A percentile compares a stretch with the other conserved stretches of the same genome.
Conservation (phyloP, 163 green algal species). For the Coccomyxa subellipsoidea region DNA sequence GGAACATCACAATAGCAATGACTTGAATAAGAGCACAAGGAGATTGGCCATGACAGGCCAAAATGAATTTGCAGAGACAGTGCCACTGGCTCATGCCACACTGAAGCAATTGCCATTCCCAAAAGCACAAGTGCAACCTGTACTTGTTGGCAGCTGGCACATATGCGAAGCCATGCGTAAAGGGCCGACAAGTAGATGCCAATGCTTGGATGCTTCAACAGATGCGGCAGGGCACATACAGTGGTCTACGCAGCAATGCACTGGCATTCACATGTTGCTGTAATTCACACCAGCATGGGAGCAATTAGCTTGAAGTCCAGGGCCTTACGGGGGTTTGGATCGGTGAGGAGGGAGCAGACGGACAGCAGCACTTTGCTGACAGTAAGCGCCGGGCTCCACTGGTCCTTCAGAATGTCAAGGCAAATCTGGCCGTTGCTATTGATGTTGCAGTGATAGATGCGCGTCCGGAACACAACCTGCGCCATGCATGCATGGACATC, state of each 20-base stretch:
- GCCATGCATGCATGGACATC: too few species aligned
- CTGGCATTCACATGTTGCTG: neutral
- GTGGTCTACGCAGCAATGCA: neutral
- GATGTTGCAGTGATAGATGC: constrained; percentile 99
- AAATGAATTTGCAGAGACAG: too few species aligned
- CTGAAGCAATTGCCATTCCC: too few species aligned
- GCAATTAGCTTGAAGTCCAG: too few species aligned
- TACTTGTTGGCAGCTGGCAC: neutral
- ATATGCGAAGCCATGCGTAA: neutral
- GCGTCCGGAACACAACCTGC: constrained; percentile 90
- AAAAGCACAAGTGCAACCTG: too few species aligned
- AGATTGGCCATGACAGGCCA: neutral
- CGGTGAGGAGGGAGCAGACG: constrained; percentile 97
- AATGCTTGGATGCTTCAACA: too few species aligned
- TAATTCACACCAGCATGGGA: too few species aligned
- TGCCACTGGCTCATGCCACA: too few species aligned
- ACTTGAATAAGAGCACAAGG: neutral
- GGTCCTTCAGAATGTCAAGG: constrained; percentile 96
- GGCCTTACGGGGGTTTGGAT: constrained; percentile 91
- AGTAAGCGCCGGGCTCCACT: constrained; percentile 94
- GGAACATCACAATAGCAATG: neutral
- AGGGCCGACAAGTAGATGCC: too few species aligned
- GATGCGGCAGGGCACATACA: too few species aligned
- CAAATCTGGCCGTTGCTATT: constrained; percentile 76
- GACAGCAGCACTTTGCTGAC: constrained; percentile 91